These are phyloP conservation scores for Yamadazyma atlantica DNA, from an alignment of 1,139 yeast species.

Conservation along the genomic window DNA sequence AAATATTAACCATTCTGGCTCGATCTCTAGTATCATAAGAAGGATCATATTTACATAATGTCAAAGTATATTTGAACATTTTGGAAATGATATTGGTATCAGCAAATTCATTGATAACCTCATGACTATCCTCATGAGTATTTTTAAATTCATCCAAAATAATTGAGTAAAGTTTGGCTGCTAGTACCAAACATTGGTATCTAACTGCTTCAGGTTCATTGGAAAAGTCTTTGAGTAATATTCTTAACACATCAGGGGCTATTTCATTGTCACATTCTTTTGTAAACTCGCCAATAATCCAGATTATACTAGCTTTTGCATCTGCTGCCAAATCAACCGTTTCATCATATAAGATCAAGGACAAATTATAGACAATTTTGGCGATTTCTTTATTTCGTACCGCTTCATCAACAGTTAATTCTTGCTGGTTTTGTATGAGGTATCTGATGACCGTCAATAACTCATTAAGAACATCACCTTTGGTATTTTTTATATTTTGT, in stretches of 20 bases:
- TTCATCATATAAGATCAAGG: conserved; percentile 28
- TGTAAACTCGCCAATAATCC: conserved; percentile 87
- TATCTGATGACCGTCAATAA: conserved; percentile 68
- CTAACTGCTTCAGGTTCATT: conserved; percentile 61
- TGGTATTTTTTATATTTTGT: conserved; percentile 27
- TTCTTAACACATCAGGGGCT: conserved; percentile 78
- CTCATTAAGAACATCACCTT: conserved; percentile 49
- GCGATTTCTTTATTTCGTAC: conserved; percentile 28
- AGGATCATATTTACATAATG: conserved; percentile 70
- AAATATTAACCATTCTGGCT: conserved; percentile 68
- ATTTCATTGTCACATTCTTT: conserved; percentile 40
- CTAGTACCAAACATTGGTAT: conserved; percentile 67
- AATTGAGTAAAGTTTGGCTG: conserved; percentile 69
- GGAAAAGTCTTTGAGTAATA: conserved; percentile 54
- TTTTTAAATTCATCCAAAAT: conserved; percentile 30
- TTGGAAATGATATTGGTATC: conserved; percentile 39
- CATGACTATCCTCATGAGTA: conserved; percentile 16
- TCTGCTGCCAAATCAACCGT: conserved; percentile 33
- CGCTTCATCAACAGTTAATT: conserved; percentile 8
- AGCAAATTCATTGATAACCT: conserved; percentile 30
- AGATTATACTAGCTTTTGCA: conserved; percentile 82
- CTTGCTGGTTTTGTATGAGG: conserved; percentile 59
- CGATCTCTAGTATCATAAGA: conserved; percentile 83
- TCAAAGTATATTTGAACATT: conserved; percentile 61
- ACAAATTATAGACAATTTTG: conserved; percentile 38